These are phyloP conservation scores for Bathelium albidoporum DNA, from an alignment of 495 filamentous ascomycete species.

Conservation along the genomic window DNA sequence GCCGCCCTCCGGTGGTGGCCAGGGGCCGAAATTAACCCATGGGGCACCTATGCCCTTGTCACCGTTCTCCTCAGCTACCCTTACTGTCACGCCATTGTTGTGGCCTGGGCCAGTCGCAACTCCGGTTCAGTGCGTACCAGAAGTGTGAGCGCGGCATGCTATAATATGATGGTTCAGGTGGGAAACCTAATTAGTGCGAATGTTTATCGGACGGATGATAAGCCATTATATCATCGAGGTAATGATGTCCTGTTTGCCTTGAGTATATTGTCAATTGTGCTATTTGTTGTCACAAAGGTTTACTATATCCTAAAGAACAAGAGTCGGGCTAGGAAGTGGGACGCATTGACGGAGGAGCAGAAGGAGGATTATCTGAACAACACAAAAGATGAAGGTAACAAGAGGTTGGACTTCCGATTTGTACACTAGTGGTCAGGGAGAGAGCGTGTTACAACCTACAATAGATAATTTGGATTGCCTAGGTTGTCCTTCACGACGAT, in stretches of 20 bases:
- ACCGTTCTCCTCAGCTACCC: constrained; percentile 37
- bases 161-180: constrained; percentile 37
- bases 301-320: constrained; percentile 27
- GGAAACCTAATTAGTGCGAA: constrained; percentile 30
- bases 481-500: no score
- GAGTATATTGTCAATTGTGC: constrained; percentile 25
- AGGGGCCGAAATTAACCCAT: constrained; percentile 25
- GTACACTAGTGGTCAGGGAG: no score
- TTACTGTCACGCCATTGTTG: constrained; percentile 36
- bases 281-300: constrained; percentile 25
- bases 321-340: constrained; percentile 31
- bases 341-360: constrained; percentile 26
- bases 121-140: constrained; percentile 34
- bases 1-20: constrained; percentile 34
- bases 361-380: constrained; percentile 27
- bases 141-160: constrained; percentile 36
- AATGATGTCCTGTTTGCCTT: constrained; percentile 33
- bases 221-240: constrained; percentile 32
- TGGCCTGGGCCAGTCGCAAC: constrained; percentile 36
- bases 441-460: no score
- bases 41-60: constrained; percentile 33
- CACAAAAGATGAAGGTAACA: constrained; percentile 31
- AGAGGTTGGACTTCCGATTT: constrained; percentile 35
- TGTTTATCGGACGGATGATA: constrained; percentile 31
- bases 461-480: no score